Evolutionary conservation across 257 asterid genomes (phyloP), one percentile per base, ranked within the genome.

Genomic region (Solanum ossicruentum): DNA sequence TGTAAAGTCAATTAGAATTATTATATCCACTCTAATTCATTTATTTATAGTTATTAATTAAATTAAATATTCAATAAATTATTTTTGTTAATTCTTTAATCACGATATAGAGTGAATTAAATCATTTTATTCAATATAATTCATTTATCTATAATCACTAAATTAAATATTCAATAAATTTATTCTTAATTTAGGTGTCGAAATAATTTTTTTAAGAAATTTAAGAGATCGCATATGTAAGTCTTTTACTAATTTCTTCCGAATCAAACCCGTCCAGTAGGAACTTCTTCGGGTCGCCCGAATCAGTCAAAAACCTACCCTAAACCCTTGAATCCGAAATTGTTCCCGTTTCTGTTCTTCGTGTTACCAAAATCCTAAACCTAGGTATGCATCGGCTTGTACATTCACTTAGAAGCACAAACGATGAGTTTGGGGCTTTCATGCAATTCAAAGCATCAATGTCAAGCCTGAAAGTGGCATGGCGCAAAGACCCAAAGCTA

Each of bases 401-500:
- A 51, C 49, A 51, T 80, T 80, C 87, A 20, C 81, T 12, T 4
- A 28, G 58, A 54, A 6, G 81, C 71, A 21, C 47, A 9, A 16
- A 2, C 81, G 66, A 28, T 18, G 41, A 43, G 49, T 57, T 23
- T 75, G 32, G 78, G 55, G 55, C 67, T 18, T 82, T 58, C 8
- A 86, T 89, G 21, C 97, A 87, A 85, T 90, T 90, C 86, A 65
- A 85, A 58, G 92, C 95, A 83, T 92, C 95, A 84, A 91, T 96
- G 85, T 93, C 98, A 57, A 92, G 91, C 91, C 91, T 94, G 52
- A 93, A 92, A 89, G 95, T 94, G 3, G 89, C 81, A 3, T 92
- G 99, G 98, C 93, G 95, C 39, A 95, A 94, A 91, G 99, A 97
- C 85, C 87, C 72, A 26, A 90, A 89, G 20, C 94, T 95, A 86